Evolutionary conservation across 2,329 filamentous ascomycete species (phyloP).

Genomic region (Periglandula ipomoeae): DNA sequence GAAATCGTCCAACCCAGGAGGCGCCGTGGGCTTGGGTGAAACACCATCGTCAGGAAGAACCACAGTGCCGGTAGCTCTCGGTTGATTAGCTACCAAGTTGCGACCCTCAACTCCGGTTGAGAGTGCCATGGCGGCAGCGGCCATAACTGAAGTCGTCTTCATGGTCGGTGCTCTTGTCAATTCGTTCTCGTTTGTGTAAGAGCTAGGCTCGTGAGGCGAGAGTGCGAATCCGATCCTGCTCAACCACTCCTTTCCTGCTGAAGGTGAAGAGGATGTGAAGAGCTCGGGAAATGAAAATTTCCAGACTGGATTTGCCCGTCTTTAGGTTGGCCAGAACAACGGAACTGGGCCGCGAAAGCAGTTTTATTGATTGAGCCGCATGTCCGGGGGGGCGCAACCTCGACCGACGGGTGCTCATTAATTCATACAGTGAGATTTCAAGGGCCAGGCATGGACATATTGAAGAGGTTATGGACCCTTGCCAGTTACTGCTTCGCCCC

Average conservation of each 20-base stretch:
- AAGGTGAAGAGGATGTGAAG: not conserved
- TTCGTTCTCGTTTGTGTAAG: not conserved
- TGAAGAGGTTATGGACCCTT: too few relatives aligned
- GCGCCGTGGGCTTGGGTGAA: constrained; percentile 31
- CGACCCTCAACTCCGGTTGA: constrained; percentile 19
- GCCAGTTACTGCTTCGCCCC: too few relatives aligned
- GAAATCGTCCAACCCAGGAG: constrained; percentile 26
- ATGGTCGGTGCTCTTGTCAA: constrained; percentile 10
- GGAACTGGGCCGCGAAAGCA: not conserved
- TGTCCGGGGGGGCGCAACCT: too few relatives aligned
- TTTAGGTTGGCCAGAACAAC: not conserved
- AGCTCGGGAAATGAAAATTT: not conserved
- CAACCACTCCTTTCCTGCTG: not conserved
- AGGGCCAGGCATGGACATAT: too few relatives aligned
- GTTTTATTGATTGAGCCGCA: not conserved
- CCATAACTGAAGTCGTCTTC: constrained; percentile 20
- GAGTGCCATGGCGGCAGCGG: constrained; percentile 9
- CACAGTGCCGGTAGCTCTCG: constrained; percentile 25
- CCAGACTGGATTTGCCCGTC: not conserved
- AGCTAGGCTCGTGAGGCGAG: not conserved
- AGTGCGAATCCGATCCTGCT: not conserved
- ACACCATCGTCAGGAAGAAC: constrained; percentile 25
- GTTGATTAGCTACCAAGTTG: constrained; percentile 12
- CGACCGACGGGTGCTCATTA: not conserved
- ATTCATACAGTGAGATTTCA: not conserved